Conservation (phyloP, 108 stramenopile genomes). For the Seminavis robusta region DNA sequence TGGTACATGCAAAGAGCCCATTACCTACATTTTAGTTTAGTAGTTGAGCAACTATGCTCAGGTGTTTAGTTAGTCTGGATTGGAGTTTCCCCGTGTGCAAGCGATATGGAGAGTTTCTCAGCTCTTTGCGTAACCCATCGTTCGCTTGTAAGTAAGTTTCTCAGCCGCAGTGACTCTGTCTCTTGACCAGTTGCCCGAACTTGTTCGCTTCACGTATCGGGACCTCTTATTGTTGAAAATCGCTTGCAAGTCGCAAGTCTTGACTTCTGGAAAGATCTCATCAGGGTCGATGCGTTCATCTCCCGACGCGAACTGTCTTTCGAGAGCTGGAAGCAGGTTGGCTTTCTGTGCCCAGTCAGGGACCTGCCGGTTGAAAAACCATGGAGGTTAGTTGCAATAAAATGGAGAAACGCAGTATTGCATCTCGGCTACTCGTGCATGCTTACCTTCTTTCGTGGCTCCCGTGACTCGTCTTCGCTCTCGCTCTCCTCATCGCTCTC, state of each 20-base stretch:
- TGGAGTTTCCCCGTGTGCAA: too few relatives aligned
- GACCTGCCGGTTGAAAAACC: too few relatives aligned
- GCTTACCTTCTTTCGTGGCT: slow-evolving; percentile 56
- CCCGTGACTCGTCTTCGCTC: slow-evolving; percentile 46
- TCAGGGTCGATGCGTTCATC: slow-evolving; percentile 75
- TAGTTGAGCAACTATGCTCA: too few relatives aligned
- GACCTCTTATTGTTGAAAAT: slow-evolving; percentile 82
- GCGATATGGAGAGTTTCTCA: too few relatives aligned
- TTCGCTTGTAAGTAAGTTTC: slow-evolving; percentile 77
- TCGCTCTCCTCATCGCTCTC: slow-evolving; percentile 69
- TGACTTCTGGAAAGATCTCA: slow-evolving; percentile 84
- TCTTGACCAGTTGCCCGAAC: slow-evolving; percentile 84
- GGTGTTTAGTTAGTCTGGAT: too few relatives aligned
- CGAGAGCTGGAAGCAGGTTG: slow-evolving; percentile 66
- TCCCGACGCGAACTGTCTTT: slow-evolving; percentile 53
- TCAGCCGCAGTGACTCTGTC: slow-evolving; percentile 80
- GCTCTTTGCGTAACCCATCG: slow-evolving; percentile 90
- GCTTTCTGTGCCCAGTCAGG: slow-evolving; percentile 70
- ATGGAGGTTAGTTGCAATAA: neutral
- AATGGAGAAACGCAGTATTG: neutral
- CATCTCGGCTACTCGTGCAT: too few relatives aligned
- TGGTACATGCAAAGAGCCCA: too few relatives aligned
- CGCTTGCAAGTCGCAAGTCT: slow-evolving; percentile 86
- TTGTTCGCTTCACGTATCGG: slow-evolving; percentile 72
- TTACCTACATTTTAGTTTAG: too few relatives aligned